Evolutionary conservation across 768 basidiomycete species (phyloP).

Genomic region (Cubamyces lactineus): DNA sequence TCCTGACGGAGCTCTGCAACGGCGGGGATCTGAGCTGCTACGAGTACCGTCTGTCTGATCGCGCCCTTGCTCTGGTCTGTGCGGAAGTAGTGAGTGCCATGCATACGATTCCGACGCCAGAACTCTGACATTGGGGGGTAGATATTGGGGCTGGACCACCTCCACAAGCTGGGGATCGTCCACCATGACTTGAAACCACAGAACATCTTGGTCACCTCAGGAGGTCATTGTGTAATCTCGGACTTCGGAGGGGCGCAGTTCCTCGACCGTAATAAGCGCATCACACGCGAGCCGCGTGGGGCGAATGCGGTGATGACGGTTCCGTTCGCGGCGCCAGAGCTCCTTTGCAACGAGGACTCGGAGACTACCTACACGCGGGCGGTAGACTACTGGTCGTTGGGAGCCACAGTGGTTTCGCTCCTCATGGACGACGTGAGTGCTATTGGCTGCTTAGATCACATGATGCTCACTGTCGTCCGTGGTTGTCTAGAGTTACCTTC

Average conservation of each 20-base stretch:
- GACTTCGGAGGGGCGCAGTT: slow-evolving; percentile 57
- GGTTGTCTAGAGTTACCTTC: background rate
- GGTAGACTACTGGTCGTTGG: slow-evolving; percentile 54
- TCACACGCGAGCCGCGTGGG: slow-evolving; percentile 4
- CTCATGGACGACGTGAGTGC: slow-evolving; percentile 29
- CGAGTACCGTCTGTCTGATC: background rate
- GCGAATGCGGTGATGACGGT: slow-evolving; percentile 21
- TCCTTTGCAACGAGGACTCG: slow-evolving; percentile 13
- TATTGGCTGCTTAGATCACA: too few relatives aligned
- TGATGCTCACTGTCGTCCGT: too few relatives aligned
- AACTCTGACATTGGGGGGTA: background rate
- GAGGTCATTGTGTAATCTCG: slow-evolving; percentile 50
- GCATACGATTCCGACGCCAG: background rate
- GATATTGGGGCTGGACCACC: slow-evolving; percentile 38
- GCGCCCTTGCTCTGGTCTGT: slow-evolving; percentile 18
- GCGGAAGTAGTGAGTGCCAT: slow-evolving; percentile 30
- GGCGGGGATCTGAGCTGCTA: slow-evolving; percentile 28
- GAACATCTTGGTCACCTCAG: slow-evolving; percentile 44
- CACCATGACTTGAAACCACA: slow-evolving; percentile 63
- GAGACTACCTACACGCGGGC: slow-evolving; percentile 50
- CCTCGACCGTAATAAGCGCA: slow-evolving; percentile 44
- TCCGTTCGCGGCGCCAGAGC: slow-evolving; percentile 32
- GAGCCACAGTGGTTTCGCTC: slow-evolving; percentile 48
- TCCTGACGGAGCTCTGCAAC: slow-evolving; percentile 25
- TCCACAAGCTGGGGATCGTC: slow-evolving; percentile 55